A percentile compares a stretch with the other conserved stretches of the same genome.
Conservation (phyloP, 1,139 yeast species). For the Lodderomyces metapsilosis region DNA sequence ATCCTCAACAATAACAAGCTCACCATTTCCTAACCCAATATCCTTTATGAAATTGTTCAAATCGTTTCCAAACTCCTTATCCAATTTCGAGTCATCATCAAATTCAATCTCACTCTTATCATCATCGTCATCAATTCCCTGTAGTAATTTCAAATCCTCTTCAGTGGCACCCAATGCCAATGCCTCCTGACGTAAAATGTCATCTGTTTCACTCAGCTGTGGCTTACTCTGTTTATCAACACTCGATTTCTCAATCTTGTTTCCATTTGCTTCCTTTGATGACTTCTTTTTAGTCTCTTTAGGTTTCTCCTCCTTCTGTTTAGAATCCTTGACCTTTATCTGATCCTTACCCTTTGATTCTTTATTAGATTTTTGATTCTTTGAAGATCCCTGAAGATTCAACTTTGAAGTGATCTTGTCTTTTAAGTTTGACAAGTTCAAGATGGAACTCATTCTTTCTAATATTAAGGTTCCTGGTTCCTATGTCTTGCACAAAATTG, state of each 20-base stretch:
- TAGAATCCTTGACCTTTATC: slow-evolving; percentile 12
- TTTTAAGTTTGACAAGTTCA: slow-evolving; percentile 53
- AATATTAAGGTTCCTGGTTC: not conserved
- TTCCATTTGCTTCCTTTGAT: slow-evolving; percentile 4
- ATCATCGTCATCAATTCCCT: slow-evolving; percentile 47
- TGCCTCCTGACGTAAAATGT: slow-evolving; percentile 65
- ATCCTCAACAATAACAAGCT: slow-evolving; percentile 32
- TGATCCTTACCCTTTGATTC: slow-evolving; percentile 13
- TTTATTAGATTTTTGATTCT: not conserved
- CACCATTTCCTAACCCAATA: slow-evolving; percentile 56
- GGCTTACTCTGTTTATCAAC: slow-evolving; percentile 7
- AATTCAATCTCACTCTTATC: slow-evolving; percentile 62
- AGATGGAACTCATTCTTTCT: slow-evolving; percentile 18
- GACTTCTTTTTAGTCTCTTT: slow-evolving; percentile 16
- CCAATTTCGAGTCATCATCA: slow-evolving; percentile 38
- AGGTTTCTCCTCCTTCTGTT: slow-evolving; percentile 20
- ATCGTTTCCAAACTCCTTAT: slow-evolving; percentile 54
- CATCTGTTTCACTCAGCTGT: slow-evolving; percentile 22
- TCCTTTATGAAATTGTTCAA: slow-evolving; percentile 64
- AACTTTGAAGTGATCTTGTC: slow-evolving; percentile 55
- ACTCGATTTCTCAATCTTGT: slow-evolving; percentile 10
- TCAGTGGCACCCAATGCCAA: slow-evolving; percentile 66
- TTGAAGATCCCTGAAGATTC: slow-evolving; percentile 9
- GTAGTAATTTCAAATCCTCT: slow-evolving; percentile 57
- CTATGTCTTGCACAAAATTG: too few relatives aligned